A percentile compares a stretch with the other conserved stretches of the same genome.
phyloP scores from a whole-genome alignment of 1,284 basidiomycete genomes.

The Melampsora larici-populina region DNA sequence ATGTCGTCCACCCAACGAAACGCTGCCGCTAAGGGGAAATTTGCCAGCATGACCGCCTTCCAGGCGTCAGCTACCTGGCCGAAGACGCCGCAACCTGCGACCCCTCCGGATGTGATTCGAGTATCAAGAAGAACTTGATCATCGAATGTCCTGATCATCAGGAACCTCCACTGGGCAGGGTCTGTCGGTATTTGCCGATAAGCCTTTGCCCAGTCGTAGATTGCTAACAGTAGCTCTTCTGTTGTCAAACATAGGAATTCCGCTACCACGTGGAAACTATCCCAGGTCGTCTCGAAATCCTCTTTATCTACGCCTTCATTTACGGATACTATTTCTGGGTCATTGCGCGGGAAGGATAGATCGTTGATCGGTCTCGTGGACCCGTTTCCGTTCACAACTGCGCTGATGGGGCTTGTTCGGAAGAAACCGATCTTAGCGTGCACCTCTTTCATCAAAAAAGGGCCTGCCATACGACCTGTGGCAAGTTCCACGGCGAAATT shows the following conservation, averaged over 20 bases:
- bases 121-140: neutral
- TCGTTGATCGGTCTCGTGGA: neutral
- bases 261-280: neutral
- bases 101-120: neutral
- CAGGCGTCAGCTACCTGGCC: neutral
- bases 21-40: neutral
- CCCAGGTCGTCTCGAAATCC: too few species aligned
- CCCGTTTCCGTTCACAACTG: conserved; percentile 12
- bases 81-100: conserved; percentile 2
- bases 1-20: conserved; percentile 2
- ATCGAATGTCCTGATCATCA: conserved; percentile 1
- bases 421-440: neutral
- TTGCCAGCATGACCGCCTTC: neutral
- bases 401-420: conserved; percentile 14
- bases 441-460: neutral
- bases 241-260: neutral
- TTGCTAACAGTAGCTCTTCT: neutral
- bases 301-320: neutral
- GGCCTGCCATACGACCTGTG: neutral
- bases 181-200: conserved; percentile 9
- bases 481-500: too few species aligned
- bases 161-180: neutral
- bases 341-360: neutral
- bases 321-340: neutral
- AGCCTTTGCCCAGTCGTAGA: conserved; percentile 9